Evolutionary conservation across 2,329 filamentous ascomycete genomes (phyloP), one percentile per base, ranked within the genome.

Genomic region (Lasiodiplodia sp.): DNA sequence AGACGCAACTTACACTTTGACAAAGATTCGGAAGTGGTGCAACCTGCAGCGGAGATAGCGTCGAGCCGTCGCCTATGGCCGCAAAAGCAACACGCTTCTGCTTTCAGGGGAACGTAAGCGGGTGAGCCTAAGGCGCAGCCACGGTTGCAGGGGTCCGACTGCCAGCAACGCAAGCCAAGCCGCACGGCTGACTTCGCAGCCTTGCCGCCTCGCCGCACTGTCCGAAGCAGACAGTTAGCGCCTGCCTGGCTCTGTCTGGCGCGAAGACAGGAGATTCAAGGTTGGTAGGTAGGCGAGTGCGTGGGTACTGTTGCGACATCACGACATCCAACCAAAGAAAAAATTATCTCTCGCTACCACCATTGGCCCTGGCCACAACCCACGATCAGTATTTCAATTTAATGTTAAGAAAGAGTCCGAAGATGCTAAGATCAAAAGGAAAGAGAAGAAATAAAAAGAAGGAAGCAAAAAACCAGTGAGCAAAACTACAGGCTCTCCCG

Each of bases 41-140:
- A 56, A 91, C 93, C 82, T 99, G 96, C 67, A 98, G 79, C 34
- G 92, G 85, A 70, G 90, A 85, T 72, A 92, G 84, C 52, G 92
- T 93, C 16, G 94, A 96, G 55, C 96, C 96, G 83, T 99, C 96
- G 12, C 91, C 91, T 64, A 98, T 85, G 69, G 93, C 88, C 65
- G 94, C 91, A 81, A 99, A 98, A 5, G 91, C 90, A 69, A 91
- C 85, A 23, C 87, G 87, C 79, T 97, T 97, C 84, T 96, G 94
- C 78, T 93, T 92, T 71, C 95, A 88, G 70, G 97, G 4, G 93
- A 94, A 71, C 92, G 88, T 67, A 97, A 38, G 38, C 57, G 38
- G 47, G 57, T 37, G 21, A 23, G 57, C 23, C 57, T 23, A 40
- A 62, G 49, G 51, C 58, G 34, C 57, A 10, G 57, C 31, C 11